Percentiles rank a stretch among this genome's conserved stretches.
phyloP scores from a whole-genome alignment of 345 rosid genomes.

The Eucalyptus pauciflora region DNA sequence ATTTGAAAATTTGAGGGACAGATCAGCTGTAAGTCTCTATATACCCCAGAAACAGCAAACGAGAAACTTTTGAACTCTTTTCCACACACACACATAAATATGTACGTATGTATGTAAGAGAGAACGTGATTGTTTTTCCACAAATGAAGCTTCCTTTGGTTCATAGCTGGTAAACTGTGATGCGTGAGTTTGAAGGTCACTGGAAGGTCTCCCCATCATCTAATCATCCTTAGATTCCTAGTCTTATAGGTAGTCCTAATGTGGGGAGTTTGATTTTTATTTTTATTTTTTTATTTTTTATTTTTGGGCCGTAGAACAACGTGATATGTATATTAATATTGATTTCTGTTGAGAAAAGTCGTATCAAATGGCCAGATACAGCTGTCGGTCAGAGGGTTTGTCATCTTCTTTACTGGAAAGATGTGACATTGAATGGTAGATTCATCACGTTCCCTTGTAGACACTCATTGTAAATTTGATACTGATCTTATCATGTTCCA shows the following conservation, averaged over 20 bases:
- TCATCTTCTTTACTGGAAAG: neutral
- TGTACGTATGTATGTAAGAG: neutral
- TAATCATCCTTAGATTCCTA: neutral
- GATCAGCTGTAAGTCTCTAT: slow-evolving; percentile 34
- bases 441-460: neutral
- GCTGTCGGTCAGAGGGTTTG: neutral
- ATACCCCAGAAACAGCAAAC: neutral
- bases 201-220: neutral
- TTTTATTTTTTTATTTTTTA: neutral
- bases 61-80: neutral
- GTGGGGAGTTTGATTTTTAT: neutral
- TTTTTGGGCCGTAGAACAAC: neutral
- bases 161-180: neutral
- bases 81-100: too few relatives aligned
- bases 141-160: neutral
- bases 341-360: neutral
- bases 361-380: neutral
- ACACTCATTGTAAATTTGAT: neutral
- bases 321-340: neutral
- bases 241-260: neutral
- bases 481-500: neutral
- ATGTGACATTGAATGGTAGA: neutral
- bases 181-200: neutral
- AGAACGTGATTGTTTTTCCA: neutral
- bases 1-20: slow-evolving; percentile 55